Percentiles rank a stretch among this genome's conserved stretches.
Evolutionary conservation across 345 rosid genomes (phyloP).

Genomic region (Anastatica hierochuntica): DNA sequence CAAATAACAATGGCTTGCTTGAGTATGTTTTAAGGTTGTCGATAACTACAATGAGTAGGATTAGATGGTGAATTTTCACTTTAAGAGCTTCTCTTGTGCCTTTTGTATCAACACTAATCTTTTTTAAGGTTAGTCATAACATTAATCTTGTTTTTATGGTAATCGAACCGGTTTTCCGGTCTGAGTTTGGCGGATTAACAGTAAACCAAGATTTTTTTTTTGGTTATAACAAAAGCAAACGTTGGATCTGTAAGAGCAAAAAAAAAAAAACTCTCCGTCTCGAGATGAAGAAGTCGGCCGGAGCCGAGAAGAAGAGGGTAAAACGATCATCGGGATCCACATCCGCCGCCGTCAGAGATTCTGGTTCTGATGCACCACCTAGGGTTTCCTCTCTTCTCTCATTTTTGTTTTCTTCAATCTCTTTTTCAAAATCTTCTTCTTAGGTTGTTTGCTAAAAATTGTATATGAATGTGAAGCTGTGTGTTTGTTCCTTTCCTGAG

Average conservation of each 20-base stretch:
- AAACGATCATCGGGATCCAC: slow-evolving; percentile 45
- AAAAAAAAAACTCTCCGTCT: slow-evolving; percentile 12
- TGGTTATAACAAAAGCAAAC: background rate
- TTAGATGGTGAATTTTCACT: too few species aligned
- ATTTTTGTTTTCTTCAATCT: too few species aligned
- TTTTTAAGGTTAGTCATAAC: too few species aligned
- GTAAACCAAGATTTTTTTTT: too few species aligned
- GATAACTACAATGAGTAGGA: too few species aligned
- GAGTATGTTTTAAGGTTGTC: too few species aligned
- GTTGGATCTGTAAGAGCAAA: slow-evolving; percentile 23
- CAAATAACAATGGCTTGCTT: too few species aligned
- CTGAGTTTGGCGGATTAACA: background rate
- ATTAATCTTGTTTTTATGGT: too few species aligned
- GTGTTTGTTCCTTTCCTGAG: too few species aligned
- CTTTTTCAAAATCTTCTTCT: background rate
- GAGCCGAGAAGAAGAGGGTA: slow-evolving; percentile 84
- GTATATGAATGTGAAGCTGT: background rate
- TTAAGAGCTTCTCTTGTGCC: too few species aligned
- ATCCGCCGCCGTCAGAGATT: slow-evolving; percentile 44
- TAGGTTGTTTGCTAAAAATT: slow-evolving; percentile 14
- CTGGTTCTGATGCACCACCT: slow-evolving; percentile 60
- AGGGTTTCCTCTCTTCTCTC: slow-evolving; percentile 36
- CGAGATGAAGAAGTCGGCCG: slow-evolving; percentile 72
- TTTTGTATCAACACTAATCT: too few species aligned
- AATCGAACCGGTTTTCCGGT: slow-evolving; percentile 9